Conservation (phyloP, 2,329 filamentous ascomycete species). For the Colletotrichum spinosum region DNA sequence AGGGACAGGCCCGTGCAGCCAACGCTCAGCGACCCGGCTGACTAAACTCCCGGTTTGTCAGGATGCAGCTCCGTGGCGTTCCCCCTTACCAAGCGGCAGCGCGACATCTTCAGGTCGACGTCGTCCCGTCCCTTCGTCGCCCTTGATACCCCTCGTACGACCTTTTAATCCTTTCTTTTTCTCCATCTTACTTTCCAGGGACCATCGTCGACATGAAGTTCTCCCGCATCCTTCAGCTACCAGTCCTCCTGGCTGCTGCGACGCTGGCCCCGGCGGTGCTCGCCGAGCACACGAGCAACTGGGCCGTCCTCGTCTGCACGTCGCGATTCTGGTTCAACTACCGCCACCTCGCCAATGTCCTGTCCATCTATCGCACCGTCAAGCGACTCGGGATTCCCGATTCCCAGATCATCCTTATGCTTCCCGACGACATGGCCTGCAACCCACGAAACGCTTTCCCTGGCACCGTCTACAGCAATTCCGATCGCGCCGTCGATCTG, state of each 20-base stretch:
- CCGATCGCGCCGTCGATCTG: slow-evolving; percentile 92
- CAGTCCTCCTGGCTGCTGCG: slow-evolving; percentile 60
- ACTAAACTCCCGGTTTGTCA: slow-evolving; percentile 30
- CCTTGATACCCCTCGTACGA: slow-evolving; percentile 9
- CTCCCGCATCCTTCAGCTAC: slow-evolving; percentile 55
- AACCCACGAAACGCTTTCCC: slow-evolving; percentile 98
- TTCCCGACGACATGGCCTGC: slow-evolving; percentile 99
- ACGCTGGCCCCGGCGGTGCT: slow-evolving; percentile 59
- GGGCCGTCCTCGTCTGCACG: slow-evolving; percentile 98
- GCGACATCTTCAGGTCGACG: slow-evolving; percentile 3
- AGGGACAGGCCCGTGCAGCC: slow-evolving; percentile 15
- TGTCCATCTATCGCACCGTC: slow-evolving; percentile 97
- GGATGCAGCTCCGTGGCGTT: slow-evolving; percentile 30
- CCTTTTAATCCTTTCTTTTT: neutral
- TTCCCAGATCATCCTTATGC: slow-evolving; percentile 99
- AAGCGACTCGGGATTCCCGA: slow-evolving; percentile 98
- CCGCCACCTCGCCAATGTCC: slow-evolving; percentile 95
- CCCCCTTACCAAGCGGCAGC: slow-evolving; percentile 30
- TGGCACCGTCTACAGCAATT: slow-evolving; percentile 98
- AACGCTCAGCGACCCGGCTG: neutral
- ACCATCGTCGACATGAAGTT: slow-evolving; percentile 61
- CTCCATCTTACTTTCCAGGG: neutral
- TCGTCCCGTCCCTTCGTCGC: slow-evolving; percentile 6
- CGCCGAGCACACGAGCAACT: slow-evolving; percentile 94
- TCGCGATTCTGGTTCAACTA: slow-evolving; percentile 99